Evolutionary conservation across 108 stramenopile genomes (phyloP).

Genomic region (Nannochloropsis gaditana): DNA sequence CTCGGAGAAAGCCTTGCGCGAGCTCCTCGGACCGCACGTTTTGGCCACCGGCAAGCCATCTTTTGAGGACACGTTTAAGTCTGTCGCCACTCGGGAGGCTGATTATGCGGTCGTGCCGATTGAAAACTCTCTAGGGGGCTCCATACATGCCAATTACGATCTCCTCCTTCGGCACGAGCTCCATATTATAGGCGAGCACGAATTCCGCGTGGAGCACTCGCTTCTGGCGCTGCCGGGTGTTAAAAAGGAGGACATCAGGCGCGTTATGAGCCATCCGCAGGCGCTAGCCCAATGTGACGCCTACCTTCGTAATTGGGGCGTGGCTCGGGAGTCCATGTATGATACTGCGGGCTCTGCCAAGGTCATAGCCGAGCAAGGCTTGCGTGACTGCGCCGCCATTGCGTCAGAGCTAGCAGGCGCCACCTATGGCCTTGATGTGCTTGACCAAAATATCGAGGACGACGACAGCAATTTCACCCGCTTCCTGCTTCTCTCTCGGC

Average conservation of each 20-base stretch:
- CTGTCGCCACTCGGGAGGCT: constrained; percentile 81
- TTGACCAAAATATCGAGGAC: constrained; percentile 87
- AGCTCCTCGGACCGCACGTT: constrained; percentile 77
- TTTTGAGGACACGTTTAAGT: constrained; percentile 88
- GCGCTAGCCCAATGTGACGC: constrained; percentile 96
- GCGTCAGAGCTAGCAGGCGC: constrained; percentile 83
- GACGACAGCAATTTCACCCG: constrained; percentile 95
- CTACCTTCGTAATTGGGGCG: constrained; percentile 68
- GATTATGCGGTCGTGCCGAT: constrained; percentile 91
- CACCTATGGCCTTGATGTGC: constrained; percentile 77
- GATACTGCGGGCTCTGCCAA: constrained; percentile 96
- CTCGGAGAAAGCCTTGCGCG: constrained; percentile 83
- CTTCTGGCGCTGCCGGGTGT: constrained; percentile 63
- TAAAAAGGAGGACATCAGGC: constrained; percentile 64
- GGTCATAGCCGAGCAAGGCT: constrained; percentile 69
- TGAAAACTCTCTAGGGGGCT: constrained; percentile 93
- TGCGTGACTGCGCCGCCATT: constrained; percentile 65
- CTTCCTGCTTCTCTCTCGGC: constrained; percentile 77
- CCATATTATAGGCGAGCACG: constrained; percentile 68
- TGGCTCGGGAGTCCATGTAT: constrained; percentile 61
- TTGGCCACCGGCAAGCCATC: constrained; percentile 73
- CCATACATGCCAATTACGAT: constrained; percentile 97
- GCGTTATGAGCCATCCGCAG: constrained; percentile 89
- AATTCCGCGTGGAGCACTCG: constrained; percentile 88
- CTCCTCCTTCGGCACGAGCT: constrained; percentile 85